Evolutionary conservation across 306 rosid genomes (phyloP).

Genomic region (Ceratonia siliqua): DNA sequence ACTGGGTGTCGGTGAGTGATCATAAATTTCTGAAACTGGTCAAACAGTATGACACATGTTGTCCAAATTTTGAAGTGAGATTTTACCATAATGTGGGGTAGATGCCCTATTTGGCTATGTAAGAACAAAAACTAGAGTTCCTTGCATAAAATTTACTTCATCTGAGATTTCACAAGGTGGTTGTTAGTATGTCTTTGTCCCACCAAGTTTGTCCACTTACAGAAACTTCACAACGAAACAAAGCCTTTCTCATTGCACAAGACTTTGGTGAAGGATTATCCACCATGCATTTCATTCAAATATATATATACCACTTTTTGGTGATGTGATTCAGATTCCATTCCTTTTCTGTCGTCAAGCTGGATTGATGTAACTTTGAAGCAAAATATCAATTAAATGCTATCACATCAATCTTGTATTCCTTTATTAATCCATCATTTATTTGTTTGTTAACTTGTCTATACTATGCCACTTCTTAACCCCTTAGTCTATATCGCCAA

Average conservation of each 20-base stretch:
- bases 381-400: not conserved
- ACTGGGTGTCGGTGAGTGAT: slow-evolving; percentile 39
- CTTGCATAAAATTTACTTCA: not conserved
- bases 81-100: slow-evolving; percentile 24
- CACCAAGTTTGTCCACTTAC: not conserved
- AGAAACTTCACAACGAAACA: slow-evolving; percentile 14
- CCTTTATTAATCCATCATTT: not conserved
- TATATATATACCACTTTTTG: not conserved
- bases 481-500: not conserved
- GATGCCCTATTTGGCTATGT: slow-evolving; percentile 26
- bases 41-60: slow-evolving; percentile 33
- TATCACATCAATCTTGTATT: not conserved
- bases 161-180: slow-evolving; percentile 12
- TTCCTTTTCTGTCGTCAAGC: not conserved
- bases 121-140: not conserved
- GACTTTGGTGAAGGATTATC: not conserved
- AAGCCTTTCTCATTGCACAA: not conserved
- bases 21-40: slow-evolving; percentile 17
- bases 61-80: slow-evolving; percentile 16
- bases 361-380: slow-evolving; percentile 1
- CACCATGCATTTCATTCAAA: not conserved
- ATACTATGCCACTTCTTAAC: not conserved
- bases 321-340: not conserved
- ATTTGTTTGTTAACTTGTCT: not conserved
- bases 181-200: slow-evolving; percentile 39